Base-by-base conservation (phyloP, 345 rosid species). In the Schrenkiella parvula region DNA sequence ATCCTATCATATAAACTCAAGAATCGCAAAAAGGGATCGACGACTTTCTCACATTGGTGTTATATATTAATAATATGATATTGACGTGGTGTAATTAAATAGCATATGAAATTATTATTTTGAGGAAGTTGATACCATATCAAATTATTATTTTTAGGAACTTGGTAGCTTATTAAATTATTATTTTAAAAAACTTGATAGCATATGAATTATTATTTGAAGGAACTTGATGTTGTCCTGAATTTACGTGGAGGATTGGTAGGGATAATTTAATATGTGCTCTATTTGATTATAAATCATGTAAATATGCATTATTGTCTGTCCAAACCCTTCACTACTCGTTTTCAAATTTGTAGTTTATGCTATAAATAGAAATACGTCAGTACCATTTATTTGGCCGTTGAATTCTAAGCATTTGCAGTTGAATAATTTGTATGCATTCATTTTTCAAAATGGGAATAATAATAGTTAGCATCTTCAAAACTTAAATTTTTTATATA, bases 351-450 rank as follows among this genome's bases (percentile, higher is more conserved):
- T 67, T 35, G 71, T 39, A 14, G 38, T 23, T 52, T n/a, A 50
- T 23, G 19, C 28, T 2, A 37, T 37, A 4, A 22, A 37, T 52
- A 46, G 28, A 52, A 15, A 38, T 8, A 14, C 21, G 50, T 60
- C 23, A 8, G 14, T 35, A 65, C 32, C 58, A 51, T 65, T 25
- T 22, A 66, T 66, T 9, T 50, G 70, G 37, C 11, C 17, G 34
- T 35, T 66, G 47, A 51, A 51, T 34, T 65, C 15, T 66, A 51
- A 23, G 46, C 37, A 66, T 37, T 37, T 66, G 25, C 46, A 50
- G 8, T 5, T 44, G 29, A 64, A 34, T 8, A 21, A 1, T 54
- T 46, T 15, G 1, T 46, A 31, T 32, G 32, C 44, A 64, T 47
- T 35, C 0, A 21, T 12, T 21, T 35, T 12, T 18, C 13, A 3